Evolutionary conservation across 2,329 filamentous ascomycete genomes (phyloP), one percentile per base, ranked within the genome.

Genomic region (Fusarium protoensiforme): DNA sequence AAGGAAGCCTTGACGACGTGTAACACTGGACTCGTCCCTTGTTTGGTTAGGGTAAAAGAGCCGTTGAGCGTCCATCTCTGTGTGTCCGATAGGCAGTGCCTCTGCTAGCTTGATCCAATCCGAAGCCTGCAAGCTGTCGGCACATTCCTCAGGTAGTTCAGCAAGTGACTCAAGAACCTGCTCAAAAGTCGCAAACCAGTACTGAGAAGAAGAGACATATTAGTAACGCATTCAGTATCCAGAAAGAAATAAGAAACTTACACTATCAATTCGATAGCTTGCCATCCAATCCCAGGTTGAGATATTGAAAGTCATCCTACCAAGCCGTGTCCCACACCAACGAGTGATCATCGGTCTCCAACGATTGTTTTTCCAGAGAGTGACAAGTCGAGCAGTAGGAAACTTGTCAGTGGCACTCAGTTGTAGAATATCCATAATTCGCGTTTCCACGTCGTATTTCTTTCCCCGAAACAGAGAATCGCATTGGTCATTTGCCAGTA

Each of bases 231-330:
- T 22, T 11, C 9, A 3, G 6, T 10, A 10, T 29, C 2, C 14
- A 7, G 3, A 6, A 22, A n/a, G 18, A 33, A 10, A 2, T 6
- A 14, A 5, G 22, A 59, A 16, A 36, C 36, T 48, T 22, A 48
- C 61, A 9, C n/a, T 31, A 27, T 64, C 61, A 20, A 64, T 22
- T 9, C 48, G 31, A 20, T 18, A 36, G 22, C 61, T 60, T 5
- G 35, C 33, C 56, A 65, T 60, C 54, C 54, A 54, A 7, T 66
- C 57, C 64, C 57, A 66, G 7, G 57, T 61, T 11, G 57, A 66
- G 27, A 65, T 57, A 8, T 56, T 61, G 29, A 66, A 66, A 7
- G 48, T 56, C n/a, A 14, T 38, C 18, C 36, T 27, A 5, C 64
- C 64, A 16, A 66, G 10, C 7, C 4, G 7, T 4, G 46, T 66